Conservation (phyloP, 768 basidiomycete genomes). For the Lactifluus piperatus region DNA sequence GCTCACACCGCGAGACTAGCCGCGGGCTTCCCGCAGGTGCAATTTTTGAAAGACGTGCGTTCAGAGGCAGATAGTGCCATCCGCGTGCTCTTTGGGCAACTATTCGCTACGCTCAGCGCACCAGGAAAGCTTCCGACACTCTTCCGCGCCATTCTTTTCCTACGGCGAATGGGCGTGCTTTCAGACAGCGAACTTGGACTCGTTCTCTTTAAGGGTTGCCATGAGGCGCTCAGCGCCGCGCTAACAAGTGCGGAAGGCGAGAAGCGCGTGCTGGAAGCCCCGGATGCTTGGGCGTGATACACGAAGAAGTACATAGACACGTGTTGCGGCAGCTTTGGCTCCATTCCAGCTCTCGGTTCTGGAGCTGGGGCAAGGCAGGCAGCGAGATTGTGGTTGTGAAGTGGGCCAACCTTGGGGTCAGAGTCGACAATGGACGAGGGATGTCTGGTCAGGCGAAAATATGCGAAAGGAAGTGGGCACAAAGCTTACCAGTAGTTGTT, state of each 20-base stretch:
- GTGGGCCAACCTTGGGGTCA: too few species aligned
- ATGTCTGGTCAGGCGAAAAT: too few species aligned
- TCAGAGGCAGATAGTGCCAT: constrained; percentile 61
- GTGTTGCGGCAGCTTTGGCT: too few species aligned
- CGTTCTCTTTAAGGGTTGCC: constrained; percentile 71
- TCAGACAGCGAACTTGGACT: constrained; percentile 70
- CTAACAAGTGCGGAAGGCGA: constrained; percentile 43
- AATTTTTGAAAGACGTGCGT: constrained; percentile 51
- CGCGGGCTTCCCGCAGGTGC: constrained; percentile 35
- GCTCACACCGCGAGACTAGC: constrained; percentile 50
- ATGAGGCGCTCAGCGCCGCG: constrained; percentile 51
- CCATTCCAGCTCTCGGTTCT: too few species aligned
- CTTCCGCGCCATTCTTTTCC: constrained; percentile 83
- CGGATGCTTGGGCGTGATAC: constrained; percentile 67
- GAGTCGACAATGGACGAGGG: too few species aligned
- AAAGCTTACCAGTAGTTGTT: too few species aligned
- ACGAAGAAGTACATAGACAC: constrained; percentile 74
- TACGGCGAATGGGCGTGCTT: constrained; percentile 74
- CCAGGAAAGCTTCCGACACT: constrained; percentile 82
- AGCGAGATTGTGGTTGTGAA: too few species aligned
- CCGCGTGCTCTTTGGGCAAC: constrained; percentile 61
- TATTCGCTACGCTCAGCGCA: constrained; percentile 71
- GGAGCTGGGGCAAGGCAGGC: too few species aligned
- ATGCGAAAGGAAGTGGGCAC: too few species aligned
- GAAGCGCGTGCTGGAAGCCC: constrained; percentile 31